Conservation (phyloP, 257 asterid genomes). For the Linderniella brevidens region DNA sequence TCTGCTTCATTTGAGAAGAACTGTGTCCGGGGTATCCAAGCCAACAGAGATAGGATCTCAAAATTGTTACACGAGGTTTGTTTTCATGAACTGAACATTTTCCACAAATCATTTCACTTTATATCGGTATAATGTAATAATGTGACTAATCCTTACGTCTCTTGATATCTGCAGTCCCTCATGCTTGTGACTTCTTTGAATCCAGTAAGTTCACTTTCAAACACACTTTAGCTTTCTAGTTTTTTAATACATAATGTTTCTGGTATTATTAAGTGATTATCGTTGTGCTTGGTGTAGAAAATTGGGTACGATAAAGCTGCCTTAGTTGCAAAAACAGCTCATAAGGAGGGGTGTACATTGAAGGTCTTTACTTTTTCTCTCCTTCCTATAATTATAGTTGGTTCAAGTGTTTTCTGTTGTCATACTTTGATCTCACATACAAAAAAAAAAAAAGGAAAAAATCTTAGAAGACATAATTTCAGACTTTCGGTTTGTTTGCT, state of each 20-base stretch:
- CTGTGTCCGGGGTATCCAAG: conserved; percentile 87
- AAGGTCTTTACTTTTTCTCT: conserved; percentile 34
- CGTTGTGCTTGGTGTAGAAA: conserved; percentile 32
- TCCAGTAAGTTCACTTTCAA: conserved; percentile 42
- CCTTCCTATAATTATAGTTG: not conserved
- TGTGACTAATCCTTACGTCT: conserved; percentile 8
- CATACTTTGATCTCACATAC: no score
- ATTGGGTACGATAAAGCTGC: conserved; percentile 97
- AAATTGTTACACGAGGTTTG: conserved; percentile 80
- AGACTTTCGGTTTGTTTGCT: no score
- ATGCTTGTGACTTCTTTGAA: conserved; percentile 95
- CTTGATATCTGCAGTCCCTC: conserved; percentile 59
- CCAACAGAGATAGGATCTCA: conserved; percentile 69
- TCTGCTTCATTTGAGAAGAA: conserved; percentile 92
- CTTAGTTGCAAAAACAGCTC: conserved; percentile 93
- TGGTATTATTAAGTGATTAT: not conserved
- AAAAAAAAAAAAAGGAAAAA: no score
- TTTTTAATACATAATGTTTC: not conserved
- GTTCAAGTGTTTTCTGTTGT: no score
- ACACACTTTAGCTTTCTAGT: not conserved
- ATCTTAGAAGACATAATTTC: no score
- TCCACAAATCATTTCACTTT: conserved; percentile 6
- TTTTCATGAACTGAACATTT: conserved; percentile 8
- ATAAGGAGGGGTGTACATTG: conserved; percentile 83
- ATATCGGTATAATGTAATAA: conserved; percentile 6